Evolutionary conservation across 805 yeast genomes (phyloP).

Genomic region (Zygosaccharomyces siamensis): DNA sequence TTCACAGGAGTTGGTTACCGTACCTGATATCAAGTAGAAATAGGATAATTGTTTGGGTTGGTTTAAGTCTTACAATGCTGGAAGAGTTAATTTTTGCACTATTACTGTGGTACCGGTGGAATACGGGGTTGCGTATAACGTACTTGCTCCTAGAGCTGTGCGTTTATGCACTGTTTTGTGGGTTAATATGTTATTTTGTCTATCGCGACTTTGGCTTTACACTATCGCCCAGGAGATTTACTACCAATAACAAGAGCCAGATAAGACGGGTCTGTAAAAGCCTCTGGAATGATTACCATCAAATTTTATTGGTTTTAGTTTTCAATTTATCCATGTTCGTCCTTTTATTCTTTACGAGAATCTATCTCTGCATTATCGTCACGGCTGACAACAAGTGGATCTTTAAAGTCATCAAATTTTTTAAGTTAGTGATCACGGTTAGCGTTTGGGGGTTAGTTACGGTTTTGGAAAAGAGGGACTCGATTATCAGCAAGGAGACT

Average conservation of each 20-base stretch:
- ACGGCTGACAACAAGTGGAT: constrained; percentile 21
- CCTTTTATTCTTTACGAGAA: constrained; percentile 16
- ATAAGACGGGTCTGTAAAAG: constrained; percentile 9
- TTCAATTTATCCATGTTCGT: constrained; percentile 21
- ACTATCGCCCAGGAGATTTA: constrained; percentile 19
- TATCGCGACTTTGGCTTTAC: constrained; percentile 27
- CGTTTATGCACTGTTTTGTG: constrained; percentile 18
- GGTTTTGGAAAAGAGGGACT: constrained; percentile 28
- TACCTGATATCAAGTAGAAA: constrained; percentile 18
- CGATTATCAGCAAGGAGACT: constrained; percentile 24
- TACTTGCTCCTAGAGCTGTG: constrained; percentile 11
- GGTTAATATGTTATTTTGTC: constrained; percentile 18
- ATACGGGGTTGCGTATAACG: constrained; percentile 1
- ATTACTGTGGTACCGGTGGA: constrained; percentile 1
- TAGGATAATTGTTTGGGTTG: constrained; percentile 16
- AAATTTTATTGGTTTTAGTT: constrained; percentile 26
- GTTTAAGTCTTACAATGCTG: constrained; percentile 10
- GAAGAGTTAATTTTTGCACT: constrained; percentile 16
- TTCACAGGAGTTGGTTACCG: constrained; percentile 17
- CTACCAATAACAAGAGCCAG: constrained; percentile 5
- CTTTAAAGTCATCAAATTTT: constrained; percentile 19
- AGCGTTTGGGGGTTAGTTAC: constrained; percentile 35
- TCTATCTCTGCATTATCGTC: constrained; percentile 14
- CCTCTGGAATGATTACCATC: constrained; percentile 28
- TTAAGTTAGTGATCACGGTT: constrained; percentile 28